Evolutionary conservation across 2,329 filamentous ascomycete species (phyloP), one percentile per base, ranked within the genome.

Genomic region (Ceratocystis destructans): DNA sequence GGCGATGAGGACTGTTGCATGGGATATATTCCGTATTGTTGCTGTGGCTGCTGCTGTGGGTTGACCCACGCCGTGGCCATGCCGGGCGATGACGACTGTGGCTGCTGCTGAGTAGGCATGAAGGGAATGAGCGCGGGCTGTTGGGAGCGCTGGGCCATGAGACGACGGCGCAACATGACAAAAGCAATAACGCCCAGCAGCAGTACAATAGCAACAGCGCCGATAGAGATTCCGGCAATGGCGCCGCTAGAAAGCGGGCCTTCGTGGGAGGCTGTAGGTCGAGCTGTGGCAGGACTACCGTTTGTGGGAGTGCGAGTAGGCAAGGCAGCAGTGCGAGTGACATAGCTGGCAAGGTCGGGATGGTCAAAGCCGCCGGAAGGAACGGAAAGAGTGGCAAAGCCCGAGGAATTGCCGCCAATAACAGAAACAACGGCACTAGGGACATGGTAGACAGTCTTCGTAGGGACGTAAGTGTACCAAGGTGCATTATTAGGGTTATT

Each of bases 401-500:
- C 84, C 15, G 75, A 74, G 12, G 77, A 73, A 22, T 74, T 74
- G 61, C 82, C 82, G 62, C 82, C 82, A 64, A 86, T 76, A 3
- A 76, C 78, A 46, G 77, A 72, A 44, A 79, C 72, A 8, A 86
- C 75, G 31, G 77, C 77, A 5, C 76, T 73, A 3, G 83, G 83
- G 3, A 86, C 81, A n/a, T 72, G 71, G 71, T 86, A 85, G 5
- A 73, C 73, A 6, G 79, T 79, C 10, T 83, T 74, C 45, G 78
- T 78, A 0, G 80, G 76, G 25, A 76, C 73, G 69, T 78, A 85
- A 8, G 78, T 73, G 67, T 79, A 76, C 83, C 83, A 86, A 8
- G 77, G 72, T 5, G 74, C 75, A 28, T 77, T 74, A 48, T 77
- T 73, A 4, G 74, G 71, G 62, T 80, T 81, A 41, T 80, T 79